Percentiles rank a stretch among this genome's conserved stretches.
These are phyloP conservation scores for Aphanomyces cochlioides DNA, from an alignment of 352 stramenopile species.

Conservation along the genomic window DNA sequence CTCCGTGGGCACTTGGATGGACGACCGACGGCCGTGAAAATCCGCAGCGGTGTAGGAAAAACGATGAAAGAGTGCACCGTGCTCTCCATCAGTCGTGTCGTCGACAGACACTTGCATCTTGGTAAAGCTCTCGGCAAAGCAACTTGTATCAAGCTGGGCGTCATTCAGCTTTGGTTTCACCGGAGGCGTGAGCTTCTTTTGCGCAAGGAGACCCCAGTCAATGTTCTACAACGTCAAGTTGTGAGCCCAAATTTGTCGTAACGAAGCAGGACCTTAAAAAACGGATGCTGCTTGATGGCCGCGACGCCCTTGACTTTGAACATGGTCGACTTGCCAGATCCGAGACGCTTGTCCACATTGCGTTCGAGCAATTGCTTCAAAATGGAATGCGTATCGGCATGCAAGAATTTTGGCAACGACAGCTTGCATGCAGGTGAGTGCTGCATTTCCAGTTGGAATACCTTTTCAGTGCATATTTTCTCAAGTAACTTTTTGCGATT, in stretches of 20 bases:
- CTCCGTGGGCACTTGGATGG: no score
- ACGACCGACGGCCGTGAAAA: background rate
- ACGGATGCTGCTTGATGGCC: conserved; percentile 93
- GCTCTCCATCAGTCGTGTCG: background rate
- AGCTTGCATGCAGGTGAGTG: conserved; percentile 35
- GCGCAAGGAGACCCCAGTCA: conserved; percentile 91
- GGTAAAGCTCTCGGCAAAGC: conserved; percentile 31
- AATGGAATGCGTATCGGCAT: conserved; percentile 88
- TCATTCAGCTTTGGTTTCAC: conserved; percentile 62
- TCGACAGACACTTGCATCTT: conserved; percentile 29
- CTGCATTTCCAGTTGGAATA: conserved; percentile 14
- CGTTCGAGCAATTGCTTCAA: conserved; percentile 96
- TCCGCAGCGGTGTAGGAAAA: conserved; percentile 29
- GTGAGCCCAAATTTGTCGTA: background rate
- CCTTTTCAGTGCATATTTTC: conserved; percentile 85
- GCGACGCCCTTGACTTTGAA: conserved; percentile 97
- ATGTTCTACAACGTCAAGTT: conserved; percentile 45
- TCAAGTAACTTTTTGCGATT: conserved; percentile 85
- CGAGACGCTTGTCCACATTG: conserved; percentile 93
- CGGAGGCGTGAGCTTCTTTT: conserved; percentile 87
- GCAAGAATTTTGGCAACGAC: conserved; percentile 73
- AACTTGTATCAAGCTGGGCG: conserved; percentile 23
- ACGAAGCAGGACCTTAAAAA: conserved; percentile 64
- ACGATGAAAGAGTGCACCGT: conserved; percentile 15
- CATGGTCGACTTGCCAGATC: conserved; percentile 94